phyloP scores from a whole-genome alignment of 2,329 filamentous ascomycete species.

The Lachnellula arida region DNA sequence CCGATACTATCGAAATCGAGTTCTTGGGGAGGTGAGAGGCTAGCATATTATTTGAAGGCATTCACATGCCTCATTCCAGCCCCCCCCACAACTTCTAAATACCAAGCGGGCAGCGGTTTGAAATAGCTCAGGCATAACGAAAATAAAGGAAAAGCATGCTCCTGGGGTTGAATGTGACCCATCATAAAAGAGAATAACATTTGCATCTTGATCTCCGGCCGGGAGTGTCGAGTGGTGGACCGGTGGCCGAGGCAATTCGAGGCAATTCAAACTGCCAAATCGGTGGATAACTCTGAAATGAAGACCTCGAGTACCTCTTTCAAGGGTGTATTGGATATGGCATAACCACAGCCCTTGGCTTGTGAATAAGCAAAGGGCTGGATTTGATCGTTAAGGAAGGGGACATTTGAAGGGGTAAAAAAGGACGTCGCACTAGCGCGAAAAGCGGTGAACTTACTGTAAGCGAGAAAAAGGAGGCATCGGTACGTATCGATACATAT shows the following conservation, averaged over 20 bases:
- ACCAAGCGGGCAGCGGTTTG: background rate
- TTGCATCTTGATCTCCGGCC: background rate
- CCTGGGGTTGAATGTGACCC: background rate
- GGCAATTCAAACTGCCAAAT: background rate
- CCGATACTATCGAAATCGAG: background rate
- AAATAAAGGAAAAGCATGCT: background rate
- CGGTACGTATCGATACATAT: too few species aligned
- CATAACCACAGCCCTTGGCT: background rate
- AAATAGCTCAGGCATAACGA: background rate
- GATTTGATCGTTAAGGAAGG: background rate
- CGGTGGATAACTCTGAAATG: background rate
- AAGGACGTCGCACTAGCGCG: background rate
- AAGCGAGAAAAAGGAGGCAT: background rate
- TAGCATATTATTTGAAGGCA: slow-evolving; percentile 2
- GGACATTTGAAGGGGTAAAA: background rate
- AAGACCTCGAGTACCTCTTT: background rate
- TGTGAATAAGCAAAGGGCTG: background rate
- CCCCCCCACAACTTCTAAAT: background rate
- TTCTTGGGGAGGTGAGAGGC: background rate
- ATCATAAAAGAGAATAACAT: background rate
- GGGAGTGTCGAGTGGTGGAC: background rate
- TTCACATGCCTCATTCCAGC: slow-evolving; percentile 8
- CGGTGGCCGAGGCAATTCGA: background rate
- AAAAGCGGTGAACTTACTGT: background rate
- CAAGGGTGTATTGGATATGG: background rate